These are phyloP conservation scores for Pyrenophora tritici-repentis DNA, from an alignment of 2,329 filamentous ascomycete genomes.

Conservation along the genomic window DNA sequence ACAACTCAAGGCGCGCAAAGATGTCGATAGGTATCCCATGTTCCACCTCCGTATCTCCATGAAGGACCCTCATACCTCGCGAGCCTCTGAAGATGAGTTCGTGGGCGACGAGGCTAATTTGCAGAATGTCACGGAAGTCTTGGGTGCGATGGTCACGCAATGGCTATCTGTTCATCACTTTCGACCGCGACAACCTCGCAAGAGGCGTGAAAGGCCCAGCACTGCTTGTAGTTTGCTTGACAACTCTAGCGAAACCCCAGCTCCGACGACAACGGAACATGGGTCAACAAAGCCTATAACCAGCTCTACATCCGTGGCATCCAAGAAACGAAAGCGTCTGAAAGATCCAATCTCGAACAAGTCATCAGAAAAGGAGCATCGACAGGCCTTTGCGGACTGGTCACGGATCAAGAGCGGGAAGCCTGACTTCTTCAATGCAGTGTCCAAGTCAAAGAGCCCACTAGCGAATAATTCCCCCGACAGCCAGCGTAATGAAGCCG, in stretches of 20 bases:
- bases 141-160: conserved; percentile 70
- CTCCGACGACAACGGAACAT: not conserved
- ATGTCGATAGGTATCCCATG: conserved; percentile 84
- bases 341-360: not conserved
- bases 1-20: conserved; percentile 64
- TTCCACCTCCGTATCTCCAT: conserved; percentile 75
- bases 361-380: conserved; percentile 1
- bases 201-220: conserved; percentile 7
- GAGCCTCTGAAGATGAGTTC: conserved; percentile 25
- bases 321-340: conserved; percentile 31
- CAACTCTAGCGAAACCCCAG: not conserved
- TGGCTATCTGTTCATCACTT: conserved; percentile 78
- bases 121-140: conserved; percentile 64
- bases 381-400: conserved; percentile 43
- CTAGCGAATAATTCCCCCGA: too few relatives aligned
- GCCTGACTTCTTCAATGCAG: conserved; percentile 36
- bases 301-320: not conserved
- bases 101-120: conserved; percentile 46
- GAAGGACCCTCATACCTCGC: conserved; percentile 16
- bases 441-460: conserved; percentile 17
- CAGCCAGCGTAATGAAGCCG: too few relatives aligned
- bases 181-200: conserved; percentile 54
- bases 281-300: not conserved
- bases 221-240: conserved; percentile 2
- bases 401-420: conserved; percentile 53